These are phyloP conservation scores for Podaxis rugospora DNA, from an alignment of 768 basidiomycete genomes.

Conservation along the genomic window DNA sequence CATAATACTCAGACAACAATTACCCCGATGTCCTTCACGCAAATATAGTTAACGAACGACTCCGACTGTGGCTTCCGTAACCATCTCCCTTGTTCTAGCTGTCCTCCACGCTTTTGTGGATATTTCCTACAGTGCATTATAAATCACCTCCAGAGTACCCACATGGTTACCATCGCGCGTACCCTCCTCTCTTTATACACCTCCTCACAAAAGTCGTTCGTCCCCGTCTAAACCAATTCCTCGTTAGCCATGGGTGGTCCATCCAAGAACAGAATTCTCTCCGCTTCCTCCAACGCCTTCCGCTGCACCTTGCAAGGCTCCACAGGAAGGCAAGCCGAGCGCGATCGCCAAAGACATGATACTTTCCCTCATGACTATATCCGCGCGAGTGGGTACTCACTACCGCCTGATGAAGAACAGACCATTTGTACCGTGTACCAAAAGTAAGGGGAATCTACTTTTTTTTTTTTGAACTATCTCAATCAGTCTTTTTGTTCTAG, in stretches of 20 bases:
- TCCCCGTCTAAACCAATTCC: background rate
- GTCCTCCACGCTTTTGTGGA: background rate
- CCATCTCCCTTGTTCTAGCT: background rate
- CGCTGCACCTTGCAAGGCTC: background rate
- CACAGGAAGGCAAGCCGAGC: background rate
- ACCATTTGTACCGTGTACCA: constrained; percentile 1
- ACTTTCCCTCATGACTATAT: constrained; percentile 6
- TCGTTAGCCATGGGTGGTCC: background rate
- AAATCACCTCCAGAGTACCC: background rate
- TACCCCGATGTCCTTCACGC: too few species aligned
- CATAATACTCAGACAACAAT: background rate
- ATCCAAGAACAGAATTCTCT: background rate
- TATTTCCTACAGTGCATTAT: background rate
- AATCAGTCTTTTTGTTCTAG: background rate
- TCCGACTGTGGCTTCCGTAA: background rate
- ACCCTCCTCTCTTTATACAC: background rate
- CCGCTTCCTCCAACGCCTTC: background rate
- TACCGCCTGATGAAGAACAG: background rate
- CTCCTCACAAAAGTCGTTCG: too few species aligned
- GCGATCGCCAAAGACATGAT: background rate
- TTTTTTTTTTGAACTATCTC: background rate
- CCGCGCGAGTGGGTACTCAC: background rate
- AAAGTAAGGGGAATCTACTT: background rate
- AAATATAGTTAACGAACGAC: too few species aligned
- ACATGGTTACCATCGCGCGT: background rate